Percentiles rank a stretch among this genome's conserved stretches.
Conservation (phyloP, 2,329 filamentous ascomycete species). For the Ciborinia camelliae region DNA sequence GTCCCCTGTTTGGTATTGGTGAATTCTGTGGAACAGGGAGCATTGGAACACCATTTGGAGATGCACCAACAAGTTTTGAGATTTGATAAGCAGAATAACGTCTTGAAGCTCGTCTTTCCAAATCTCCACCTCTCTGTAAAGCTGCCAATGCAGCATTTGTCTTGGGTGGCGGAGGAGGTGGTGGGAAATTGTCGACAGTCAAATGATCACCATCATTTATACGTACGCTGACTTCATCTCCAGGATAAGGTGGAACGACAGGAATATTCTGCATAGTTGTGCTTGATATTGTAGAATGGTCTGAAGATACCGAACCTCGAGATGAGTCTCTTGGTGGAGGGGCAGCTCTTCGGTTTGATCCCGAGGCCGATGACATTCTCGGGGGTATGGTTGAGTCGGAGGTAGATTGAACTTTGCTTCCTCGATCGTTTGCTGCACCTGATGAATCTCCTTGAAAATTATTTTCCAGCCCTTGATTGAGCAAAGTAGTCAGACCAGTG, state of each 20-base stretch:
- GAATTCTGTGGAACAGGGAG: conserved; percentile 80
- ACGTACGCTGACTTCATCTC: conserved; percentile 52
- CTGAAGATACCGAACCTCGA: conserved; percentile 50
- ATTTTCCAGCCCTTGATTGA: conserved; percentile 51
- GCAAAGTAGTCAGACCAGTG: conserved; percentile 54
- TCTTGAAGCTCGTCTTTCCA: conserved; percentile 87
- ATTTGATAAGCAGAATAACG: conserved; percentile 97
- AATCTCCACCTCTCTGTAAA: conserved; percentile 83
- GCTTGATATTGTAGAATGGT: conserved; percentile 69
- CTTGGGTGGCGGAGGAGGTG: conserved; percentile 75
- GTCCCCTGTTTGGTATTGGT: conserved; percentile 79
- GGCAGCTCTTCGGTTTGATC: conserved; percentile 26
- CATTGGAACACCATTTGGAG: conserved; percentile 78
- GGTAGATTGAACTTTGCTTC: conserved; percentile 21
- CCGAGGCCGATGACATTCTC: conserved; percentile 40
- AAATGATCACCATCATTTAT: conserved; percentile 43
- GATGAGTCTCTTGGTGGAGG: conserved; percentile 49
- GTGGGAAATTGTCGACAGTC: conserved; percentile 60
- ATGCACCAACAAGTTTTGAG: conserved; percentile 82
- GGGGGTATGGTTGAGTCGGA: conserved; percentile 44
- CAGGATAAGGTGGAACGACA: conserved; percentile 68
- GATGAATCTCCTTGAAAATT: conserved; percentile 30
- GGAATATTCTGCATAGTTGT: conserved; percentile 73
- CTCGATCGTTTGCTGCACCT: conserved; percentile 25
- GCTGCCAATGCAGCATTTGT: conserved; percentile 88